Conservation (phyloP, 768 basidiomycete species). For the Amanita phalloides region DNA sequence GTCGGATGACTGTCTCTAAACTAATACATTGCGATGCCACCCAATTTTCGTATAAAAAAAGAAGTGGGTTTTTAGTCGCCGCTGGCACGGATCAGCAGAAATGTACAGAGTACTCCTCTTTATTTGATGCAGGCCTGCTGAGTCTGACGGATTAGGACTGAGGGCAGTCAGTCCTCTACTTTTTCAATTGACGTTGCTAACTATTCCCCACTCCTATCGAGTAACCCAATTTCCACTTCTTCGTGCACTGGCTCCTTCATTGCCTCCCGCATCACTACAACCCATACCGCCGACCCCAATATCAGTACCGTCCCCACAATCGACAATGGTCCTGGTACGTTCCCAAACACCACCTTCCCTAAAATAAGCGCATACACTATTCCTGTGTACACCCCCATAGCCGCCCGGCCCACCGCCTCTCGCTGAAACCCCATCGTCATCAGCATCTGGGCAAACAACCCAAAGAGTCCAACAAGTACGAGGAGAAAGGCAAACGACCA, state of each 20-base stretch:
- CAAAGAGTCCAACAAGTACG: conserved; percentile 45
- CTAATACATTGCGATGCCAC: too few relatives aligned
- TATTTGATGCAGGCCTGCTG: too few relatives aligned
- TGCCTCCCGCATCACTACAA: background rate
- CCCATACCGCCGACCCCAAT: background rate
- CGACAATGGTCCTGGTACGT: background rate
- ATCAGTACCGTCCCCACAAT: conserved; percentile 1
- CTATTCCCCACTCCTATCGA: background rate
- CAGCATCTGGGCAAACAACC: conserved; percentile 38
- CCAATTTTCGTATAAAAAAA: too few relatives aligned
- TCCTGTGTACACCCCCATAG: conserved; percentile 42
- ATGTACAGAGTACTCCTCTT: too few relatives aligned
- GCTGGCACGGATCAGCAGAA: too few relatives aligned
- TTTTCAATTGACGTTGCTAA: too few relatives aligned
- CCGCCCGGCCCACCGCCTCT: conserved; percentile 50
- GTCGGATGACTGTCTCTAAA: too few relatives aligned
- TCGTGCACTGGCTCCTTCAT: background rate
- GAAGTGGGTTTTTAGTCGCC: too few relatives aligned
- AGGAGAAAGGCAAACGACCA: conserved; percentile 35
- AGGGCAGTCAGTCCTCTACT: too few relatives aligned
- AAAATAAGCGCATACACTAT: background rate
- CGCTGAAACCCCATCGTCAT: conserved; percentile 38
- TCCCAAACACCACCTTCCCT: background rate
- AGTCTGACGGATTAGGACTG: too few relatives aligned
- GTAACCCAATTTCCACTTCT: background rate